Evolutionary conservation across 225 moss, liverwort and hornwort genomes (phyloP).

Genomic region (Marchantia paleacea): DNA sequence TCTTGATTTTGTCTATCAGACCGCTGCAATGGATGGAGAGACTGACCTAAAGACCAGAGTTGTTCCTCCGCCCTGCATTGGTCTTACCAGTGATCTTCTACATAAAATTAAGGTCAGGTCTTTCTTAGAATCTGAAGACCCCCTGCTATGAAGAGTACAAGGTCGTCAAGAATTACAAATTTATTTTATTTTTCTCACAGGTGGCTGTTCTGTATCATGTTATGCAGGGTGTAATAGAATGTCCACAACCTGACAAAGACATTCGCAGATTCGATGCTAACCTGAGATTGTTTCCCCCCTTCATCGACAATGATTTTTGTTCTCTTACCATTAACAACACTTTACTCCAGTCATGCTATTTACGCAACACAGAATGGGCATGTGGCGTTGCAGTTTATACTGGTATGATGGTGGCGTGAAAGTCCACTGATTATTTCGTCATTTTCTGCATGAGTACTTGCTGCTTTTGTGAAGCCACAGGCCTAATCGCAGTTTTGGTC

Average conservation of each 20-base stretch:
- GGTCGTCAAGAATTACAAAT: not conserved
- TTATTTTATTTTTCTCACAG: not conserved
- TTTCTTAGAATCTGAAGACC: not conserved
- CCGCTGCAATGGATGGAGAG: constrained; percentile 97
- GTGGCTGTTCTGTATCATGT: not conserved
- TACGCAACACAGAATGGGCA: constrained; percentile 97
- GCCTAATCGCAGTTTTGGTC: not conserved
- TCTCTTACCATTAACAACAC: constrained; percentile 84
- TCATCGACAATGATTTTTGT: constrained; percentile 71
- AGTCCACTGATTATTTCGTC: no score
- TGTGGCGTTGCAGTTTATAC: constrained; percentile 98
- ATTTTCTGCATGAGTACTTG: not conserved
- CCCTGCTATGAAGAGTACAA: no score
- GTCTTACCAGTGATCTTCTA: constrained; percentile 61
- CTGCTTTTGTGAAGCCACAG: not conserved
- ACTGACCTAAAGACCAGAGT: constrained; percentile 89
- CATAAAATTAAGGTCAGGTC: constrained; percentile 57
- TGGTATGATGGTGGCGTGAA: constrained; percentile 39
- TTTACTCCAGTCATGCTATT: constrained; percentile 77
- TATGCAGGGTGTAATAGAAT: constrained; percentile 84
- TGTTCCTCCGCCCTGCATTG: constrained; percentile 59
- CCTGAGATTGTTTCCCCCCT: constrained; percentile 68
- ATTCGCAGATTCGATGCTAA: constrained; percentile 92
- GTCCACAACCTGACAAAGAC: constrained; percentile 84
- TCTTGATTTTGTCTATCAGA: constrained; percentile 36